Base-by-base conservation (phyloP, 1,139 yeast genomes). In the Nakaseomyces bracarensis region DNA sequence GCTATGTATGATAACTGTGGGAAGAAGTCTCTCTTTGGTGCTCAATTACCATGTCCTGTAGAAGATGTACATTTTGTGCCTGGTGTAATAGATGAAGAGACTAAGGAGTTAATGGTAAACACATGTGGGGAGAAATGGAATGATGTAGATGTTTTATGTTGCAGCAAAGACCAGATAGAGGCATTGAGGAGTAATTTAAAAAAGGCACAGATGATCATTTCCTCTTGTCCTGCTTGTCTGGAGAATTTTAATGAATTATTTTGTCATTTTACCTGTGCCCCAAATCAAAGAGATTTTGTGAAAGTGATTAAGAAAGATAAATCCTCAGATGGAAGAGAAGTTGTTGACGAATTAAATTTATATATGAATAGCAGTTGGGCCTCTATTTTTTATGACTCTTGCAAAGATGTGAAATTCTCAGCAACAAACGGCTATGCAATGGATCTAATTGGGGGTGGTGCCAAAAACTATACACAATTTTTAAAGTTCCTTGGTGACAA, bases 361-460 rank as follows among this genome's bases (percentile, higher is more conserved):
- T 81, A 60, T 53, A 76, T 85, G 7, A 75, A 74, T 45, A 71
- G 77, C 1, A 56, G 54, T 0, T 75, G 76, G 66, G 95, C 95
- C 0, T 57, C 70, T 0, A 67, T 60, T 2, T 78, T 89, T 55
- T 91, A 68, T 58, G 82, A 87, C 46, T 84, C 95, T 1, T 91
- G 98, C 65, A 83, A 84, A 54, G 77, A 82, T 49, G 82, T 91
- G 59, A 87, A 89, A 63, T 89, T 91, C 60, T 79, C 91, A 3
- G 96, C 96, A 4, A 87, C 97, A 8, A 89, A 89, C 62, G 96
- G 97, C 2, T 84, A 75, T 55, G 97, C 96, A 7, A 87, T 91
- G 96, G 97, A 91, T 58, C 71, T 91, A 40, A 82, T 91, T 40
- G 98, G 98, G 5, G 98, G 98, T 8, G 97, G 97, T 0, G 97